Evolutionary conservation across 2,329 filamentous ascomycete genomes (phyloP).

Genomic region (Orbilia ellipsospora): DNA sequence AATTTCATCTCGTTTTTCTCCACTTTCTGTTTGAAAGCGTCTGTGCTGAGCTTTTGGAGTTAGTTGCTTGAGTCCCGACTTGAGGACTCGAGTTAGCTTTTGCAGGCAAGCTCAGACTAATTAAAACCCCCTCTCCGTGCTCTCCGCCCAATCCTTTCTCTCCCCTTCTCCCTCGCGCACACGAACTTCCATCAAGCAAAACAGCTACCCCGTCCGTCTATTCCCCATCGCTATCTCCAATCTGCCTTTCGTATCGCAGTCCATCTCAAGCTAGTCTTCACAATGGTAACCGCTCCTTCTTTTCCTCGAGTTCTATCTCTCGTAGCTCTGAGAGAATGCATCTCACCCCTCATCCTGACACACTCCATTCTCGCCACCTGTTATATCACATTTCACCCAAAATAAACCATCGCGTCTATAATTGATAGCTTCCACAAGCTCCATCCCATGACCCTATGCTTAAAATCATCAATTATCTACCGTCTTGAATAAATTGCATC

Average conservation of each 20-base stretch:
- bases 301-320: not conserved
- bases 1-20: too few species aligned
- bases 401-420: not conserved
- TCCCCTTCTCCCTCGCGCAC: not conserved
- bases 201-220: not conserved
- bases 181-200: not conserved
- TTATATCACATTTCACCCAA: not conserved
- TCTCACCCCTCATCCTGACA: conserved; percentile 9
- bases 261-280: conserved; percentile 1
- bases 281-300: conserved; percentile 9
- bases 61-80: too few species aligned
- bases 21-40: too few species aligned
- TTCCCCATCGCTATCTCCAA: not conserved
- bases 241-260: not conserved
- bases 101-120: not conserved
- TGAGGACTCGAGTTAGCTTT: too few species aligned
- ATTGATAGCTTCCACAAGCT: not conserved
- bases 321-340: not conserved
- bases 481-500: too few species aligned
- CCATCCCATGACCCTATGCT: not conserved
- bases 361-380: not conserved
- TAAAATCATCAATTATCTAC: too few species aligned
- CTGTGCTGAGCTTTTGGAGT: too few species aligned
- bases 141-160: not conserved
- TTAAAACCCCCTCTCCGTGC: not conserved